phyloP scores from a whole-genome alignment of 2,329 filamentous ascomycete species.

The Septoria linicola region DNA sequence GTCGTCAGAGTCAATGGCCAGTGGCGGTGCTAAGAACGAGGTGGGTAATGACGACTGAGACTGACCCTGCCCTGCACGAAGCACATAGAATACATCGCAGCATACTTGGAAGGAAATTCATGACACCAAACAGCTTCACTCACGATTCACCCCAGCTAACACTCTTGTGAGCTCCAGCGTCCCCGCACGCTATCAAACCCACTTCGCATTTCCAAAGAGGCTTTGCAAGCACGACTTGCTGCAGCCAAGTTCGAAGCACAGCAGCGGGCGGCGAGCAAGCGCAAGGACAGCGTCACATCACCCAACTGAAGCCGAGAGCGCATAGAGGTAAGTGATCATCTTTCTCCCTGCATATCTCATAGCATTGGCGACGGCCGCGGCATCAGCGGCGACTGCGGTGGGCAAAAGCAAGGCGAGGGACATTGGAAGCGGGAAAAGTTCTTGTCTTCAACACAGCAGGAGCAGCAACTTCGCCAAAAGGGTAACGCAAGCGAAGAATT shows the following conservation, averaged over 20 bases:
- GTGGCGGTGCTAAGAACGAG: constrained; percentile 15
- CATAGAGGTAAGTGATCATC: background rate
- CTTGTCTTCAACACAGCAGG: too few relatives aligned
- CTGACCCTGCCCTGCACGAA: constrained; percentile 1
- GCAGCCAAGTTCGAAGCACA: constrained; percentile 14
- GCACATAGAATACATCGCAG: constrained; percentile 9
- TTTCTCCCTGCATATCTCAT: too few relatives aligned
- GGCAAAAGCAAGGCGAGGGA: too few relatives aligned
- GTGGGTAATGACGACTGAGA: constrained; percentile 17
- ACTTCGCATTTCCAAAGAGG: constrained; percentile 18
- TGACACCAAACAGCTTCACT: background rate
- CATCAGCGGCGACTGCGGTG: too few relatives aligned
- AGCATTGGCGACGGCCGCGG: too few relatives aligned
- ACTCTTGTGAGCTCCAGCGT: background rate
- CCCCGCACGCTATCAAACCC: constrained; percentile 3
- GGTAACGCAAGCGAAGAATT: too few relatives aligned
- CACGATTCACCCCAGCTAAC: constrained; percentile 6
- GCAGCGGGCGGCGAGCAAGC: background rate
- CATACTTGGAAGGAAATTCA: constrained; percentile 8
- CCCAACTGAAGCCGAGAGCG: background rate
- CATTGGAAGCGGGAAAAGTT: too few relatives aligned
- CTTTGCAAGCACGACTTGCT: constrained; percentile 12
- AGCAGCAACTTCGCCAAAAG: too few relatives aligned
- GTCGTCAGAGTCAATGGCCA: constrained; percentile 5
- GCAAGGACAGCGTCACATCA: background rate